Base-by-base conservation (phyloP, 345 rosid genomes). In the Heritiera littoralis region DNA sequence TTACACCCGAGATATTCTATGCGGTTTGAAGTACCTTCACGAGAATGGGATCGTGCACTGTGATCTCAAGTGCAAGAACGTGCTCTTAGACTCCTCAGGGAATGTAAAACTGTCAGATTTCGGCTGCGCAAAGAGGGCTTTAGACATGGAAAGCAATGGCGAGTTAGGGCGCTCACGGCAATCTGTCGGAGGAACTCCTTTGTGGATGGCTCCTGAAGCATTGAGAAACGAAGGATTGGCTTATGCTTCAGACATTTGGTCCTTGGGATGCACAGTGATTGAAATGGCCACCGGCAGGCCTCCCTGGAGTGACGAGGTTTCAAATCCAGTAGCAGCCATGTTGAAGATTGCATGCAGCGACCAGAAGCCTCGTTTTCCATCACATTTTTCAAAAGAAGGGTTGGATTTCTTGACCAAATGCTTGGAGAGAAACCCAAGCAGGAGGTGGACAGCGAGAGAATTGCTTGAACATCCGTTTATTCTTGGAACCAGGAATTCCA, bases 201-300 rank as follows among this genome's bases (percentile, higher is more conserved):
- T 81, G 66, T 83, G 86, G 85, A 86, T 85, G 87, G 91, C 91
- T 55, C 85, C 86, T 3, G 89, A 88, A 75, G 84, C 82, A 43
- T 40, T 86, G 67, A 74, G 82, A 77, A 79, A 82, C 7, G 83
- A 85, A 80, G 74, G 81, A 0, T 48, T 82, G 58, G 81, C 64
- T 48, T 70, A 81, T 23, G 63, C 82, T 58, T 79, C 86, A 0
- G 88, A 86, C 71, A 85, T 88, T 61, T 86, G 90, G 89, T 86
- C 89, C 18, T 28, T 84, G 32, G 84, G 87, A 32, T 86, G 89
- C 80, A 80, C 84, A 2, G 64, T 85, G 23, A 71, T 86, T 46
- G 89, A 88, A 84, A 84, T 88, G 87, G 87, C 84, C 11, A 86
- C 87, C 0, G 85, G 89, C 1, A 80, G 79, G 72, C 75, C 82